Base-by-base conservation (phyloP, 768 basidiomycete species). In the Russula griseocarnosa region DNA sequence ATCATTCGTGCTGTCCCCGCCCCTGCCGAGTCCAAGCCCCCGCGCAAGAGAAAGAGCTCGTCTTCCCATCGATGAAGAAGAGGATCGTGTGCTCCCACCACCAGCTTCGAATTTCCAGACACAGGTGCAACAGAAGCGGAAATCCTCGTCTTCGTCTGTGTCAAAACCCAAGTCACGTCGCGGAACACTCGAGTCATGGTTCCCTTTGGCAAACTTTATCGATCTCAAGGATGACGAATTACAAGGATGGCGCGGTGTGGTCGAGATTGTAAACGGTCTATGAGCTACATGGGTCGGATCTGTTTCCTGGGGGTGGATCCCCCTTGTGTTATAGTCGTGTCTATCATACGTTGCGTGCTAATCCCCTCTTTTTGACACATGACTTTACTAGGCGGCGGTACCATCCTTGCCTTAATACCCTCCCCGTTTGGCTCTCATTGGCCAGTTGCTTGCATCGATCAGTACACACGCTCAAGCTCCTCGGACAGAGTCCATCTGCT, bases 201-300 rank as follows among this genome's bases (percentile, higher is more conserved):
- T 86, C 64, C 81, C 82, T 47, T 75, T 86, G 52, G 79, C 79
- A 65, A 86, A 84, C 67, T 87, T 87, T 73, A 86, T 87, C 60
- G 85, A 87, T 70, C 74, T 87, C 55, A 78, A 78, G 61, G 82
- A 83, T 40, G 75, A 74, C 46, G 74, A 68, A 14, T 38, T 68
- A 6, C 82, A 83, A 76, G 78, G 78, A 58, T 87, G 85, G 85
- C 76, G 84, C 67, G 85, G 83, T 73, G 83, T 87, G 70, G 82
- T 87, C 69, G 82, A 87, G 71, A 80, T 87, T 18, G 67, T 72
- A 44, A 63, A 57, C 16, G 38, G 50, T 34, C 28, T 57, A 54
- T 67, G 49, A 65, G 50, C 50, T 24, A 38, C 6, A 3, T 11
- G 28, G 16, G 18, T 30, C 20, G 4, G 42, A 42, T 20, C 3